Evolutionary conservation across 73 alveolate species (phyloP), one percentile per base, ranked within the genome.

Genomic region (Uronychia binucleata): DNA sequence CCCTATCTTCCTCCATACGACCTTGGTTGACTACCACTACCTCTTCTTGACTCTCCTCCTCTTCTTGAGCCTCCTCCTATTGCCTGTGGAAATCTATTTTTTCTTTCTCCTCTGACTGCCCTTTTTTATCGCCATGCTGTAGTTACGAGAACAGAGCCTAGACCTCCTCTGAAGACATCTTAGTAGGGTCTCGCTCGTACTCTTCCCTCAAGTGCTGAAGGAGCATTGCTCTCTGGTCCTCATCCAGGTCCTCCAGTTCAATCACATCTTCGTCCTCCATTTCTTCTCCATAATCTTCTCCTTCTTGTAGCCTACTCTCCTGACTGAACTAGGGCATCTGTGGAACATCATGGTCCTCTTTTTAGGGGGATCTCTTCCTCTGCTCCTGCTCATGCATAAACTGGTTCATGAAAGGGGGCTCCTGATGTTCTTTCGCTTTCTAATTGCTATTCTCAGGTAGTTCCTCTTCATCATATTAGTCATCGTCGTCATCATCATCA

Each of bases 171-270:
- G n/a, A n/a, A n/a, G n/a, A n/a, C n/a, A n/a, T n/a, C n/a, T n/a
- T n/a, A n/a, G n/a, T n/a, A 33, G 85, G 85, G 77, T 78, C 85
- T 34, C 34, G 31, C 28, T 78, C 77, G 85, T 78, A 78, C 46
- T 78, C 85, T 34, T 78, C 85, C n/a, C 31, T 33, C 27, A 78
- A 33, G 34, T 78, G 85, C 28, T 78, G 85, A 5, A 78, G 33
- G 11, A 78, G 46, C 77, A 78, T 34, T 19, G 31, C 31, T 34
- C 34, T 78, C 32, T 78, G 85, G 25, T 78, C 85, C 34, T 78
- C 85, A 34, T 78, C 85, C 1, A 78, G 77, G 5, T 78, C 85
- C 25, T 78, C 85, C 5, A 78, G 77, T 31, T 78, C 85, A 34
- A 78, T 78, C 34, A 78, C 85, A 34, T 78, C 85, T 14, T 78